Evolutionary conservation across 1,284 basidiomycete genomes (phyloP).

Genomic region (Phellinidium pouzarii): DNA sequence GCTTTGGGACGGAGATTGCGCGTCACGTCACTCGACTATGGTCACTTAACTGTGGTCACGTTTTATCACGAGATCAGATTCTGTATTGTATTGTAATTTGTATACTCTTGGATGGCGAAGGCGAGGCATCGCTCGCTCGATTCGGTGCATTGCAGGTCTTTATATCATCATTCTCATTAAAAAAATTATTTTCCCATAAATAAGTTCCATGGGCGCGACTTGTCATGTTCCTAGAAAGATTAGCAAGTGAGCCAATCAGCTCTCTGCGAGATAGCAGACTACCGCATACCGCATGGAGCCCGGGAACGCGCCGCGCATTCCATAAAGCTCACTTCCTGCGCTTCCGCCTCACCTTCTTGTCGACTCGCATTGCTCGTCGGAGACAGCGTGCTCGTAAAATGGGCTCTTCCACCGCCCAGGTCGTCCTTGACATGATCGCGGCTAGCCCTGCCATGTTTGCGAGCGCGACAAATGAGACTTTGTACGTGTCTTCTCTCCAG

Average conservation of each 20-base stretch:
- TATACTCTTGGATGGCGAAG: no score
- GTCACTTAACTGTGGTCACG: no score
- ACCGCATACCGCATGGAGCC: not conserved
- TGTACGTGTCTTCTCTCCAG: slow-evolving; percentile 3
- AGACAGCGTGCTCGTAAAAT: slow-evolving; percentile 2
- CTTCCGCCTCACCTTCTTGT: not conserved
- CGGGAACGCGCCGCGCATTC: not conserved
- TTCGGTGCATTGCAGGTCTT: not conserved
- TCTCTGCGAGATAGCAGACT: not conserved
- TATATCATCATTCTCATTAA: no score
- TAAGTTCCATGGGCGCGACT: not conserved
- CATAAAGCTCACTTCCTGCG: not conserved
- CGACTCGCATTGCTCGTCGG: no score
- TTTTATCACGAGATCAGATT: no score
- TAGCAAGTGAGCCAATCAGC: not conserved
- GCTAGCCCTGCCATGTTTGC: not conserved
- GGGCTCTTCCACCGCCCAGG: not conserved
- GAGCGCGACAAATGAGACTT: not conserved
- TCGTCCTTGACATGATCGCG: slow-evolving; percentile 1
- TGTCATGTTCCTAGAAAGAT: not conserved
- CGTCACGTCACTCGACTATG: no score
- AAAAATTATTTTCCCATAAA: not conserved
- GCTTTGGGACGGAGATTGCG: no score
- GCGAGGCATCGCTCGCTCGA: no score
- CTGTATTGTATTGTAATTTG: no score